phyloP scores from a whole-genome alignment of 495 filamentous ascomycete species.

The Lasiosphaeriaceae sp. region DNA sequence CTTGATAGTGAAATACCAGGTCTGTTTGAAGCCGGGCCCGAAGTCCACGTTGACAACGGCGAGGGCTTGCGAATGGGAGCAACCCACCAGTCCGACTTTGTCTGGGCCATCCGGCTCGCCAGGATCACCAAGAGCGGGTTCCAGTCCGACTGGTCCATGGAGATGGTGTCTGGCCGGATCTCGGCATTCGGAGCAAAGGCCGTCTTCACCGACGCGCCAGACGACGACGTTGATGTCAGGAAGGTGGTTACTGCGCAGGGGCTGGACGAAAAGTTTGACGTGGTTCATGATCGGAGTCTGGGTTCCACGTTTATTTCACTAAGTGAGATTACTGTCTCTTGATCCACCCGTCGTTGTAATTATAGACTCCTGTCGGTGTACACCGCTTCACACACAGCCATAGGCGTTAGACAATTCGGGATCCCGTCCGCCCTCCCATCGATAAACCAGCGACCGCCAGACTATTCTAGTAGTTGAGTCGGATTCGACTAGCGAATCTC shows the following conservation, averaged over 20 bases:
- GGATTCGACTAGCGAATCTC: conserved; percentile 35
- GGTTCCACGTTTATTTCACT: not conserved
- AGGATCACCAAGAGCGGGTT: conserved; percentile 9
- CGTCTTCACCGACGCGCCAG: not conserved
- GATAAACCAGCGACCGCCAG: conserved; percentile 28
- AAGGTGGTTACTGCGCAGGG: not conserved
- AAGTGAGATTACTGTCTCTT: not conserved
- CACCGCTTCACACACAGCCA: conserved; percentile 38
- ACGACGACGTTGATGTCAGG: not conserved
- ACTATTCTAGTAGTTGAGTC: conserved; percentile 47
- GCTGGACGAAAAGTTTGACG: not conserved
- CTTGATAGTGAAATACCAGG: not conserved
- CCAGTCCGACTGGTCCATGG: conserved; percentile 2
- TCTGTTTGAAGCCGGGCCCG: not conserved
- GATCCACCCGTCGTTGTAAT: not conserved
- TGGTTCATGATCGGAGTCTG: not conserved
- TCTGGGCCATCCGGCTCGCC: conserved; percentile 12
- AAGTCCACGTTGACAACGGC: not conserved
- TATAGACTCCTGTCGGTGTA: not conserved
- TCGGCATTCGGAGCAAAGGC: not conserved
- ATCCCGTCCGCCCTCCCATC: conserved; percentile 49
- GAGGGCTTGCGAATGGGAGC: not conserved
- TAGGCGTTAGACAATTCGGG: conserved; percentile 40
- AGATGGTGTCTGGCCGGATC: not conserved
- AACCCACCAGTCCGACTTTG: conserved; percentile 6